phyloP scores from a whole-genome alignment of 768 basidiomycete species.

The Kondoa malvinella region DNA sequence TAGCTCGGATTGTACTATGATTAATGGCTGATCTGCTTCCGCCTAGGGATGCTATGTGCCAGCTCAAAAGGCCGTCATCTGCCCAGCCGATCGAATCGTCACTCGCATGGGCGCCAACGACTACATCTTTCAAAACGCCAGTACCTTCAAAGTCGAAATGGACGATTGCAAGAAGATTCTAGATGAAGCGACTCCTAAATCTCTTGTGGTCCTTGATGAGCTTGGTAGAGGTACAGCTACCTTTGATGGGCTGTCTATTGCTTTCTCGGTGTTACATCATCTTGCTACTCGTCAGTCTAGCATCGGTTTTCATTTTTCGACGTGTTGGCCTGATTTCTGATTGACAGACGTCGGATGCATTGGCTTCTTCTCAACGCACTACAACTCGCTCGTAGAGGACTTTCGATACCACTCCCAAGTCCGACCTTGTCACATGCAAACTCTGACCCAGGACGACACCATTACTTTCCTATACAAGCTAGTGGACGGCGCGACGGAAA shows the following conservation, averaged over 20 bases:
- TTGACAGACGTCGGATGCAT: conserved; percentile 75
- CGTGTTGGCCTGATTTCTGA: background rate
- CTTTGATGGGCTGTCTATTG: conserved; percentile 97
- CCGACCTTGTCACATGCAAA: conserved; percentile 88
- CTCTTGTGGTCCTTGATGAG: conserved; percentile 79
- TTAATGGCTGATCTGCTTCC: conserved; percentile 62
- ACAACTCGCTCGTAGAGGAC: conserved; percentile 86
- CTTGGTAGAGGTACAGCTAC: conserved; percentile 53
- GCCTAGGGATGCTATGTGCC: conserved; percentile 88
- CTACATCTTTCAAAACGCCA: conserved; percentile 31
- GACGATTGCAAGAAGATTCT: conserved; percentile 45
- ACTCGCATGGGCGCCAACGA: conserved; percentile 79
- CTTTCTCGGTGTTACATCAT: conserved; percentile 82
- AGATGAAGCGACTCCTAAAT: conserved; percentile 74
- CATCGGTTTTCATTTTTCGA: conserved; percentile 28
- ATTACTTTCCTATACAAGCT: conserved; percentile 33
- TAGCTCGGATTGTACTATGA: background rate
- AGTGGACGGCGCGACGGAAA: conserved; percentile 56
- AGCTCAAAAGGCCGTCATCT: conserved; percentile 60
- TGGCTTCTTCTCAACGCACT: conserved; percentile 95
- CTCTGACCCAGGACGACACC: conserved; percentile 79
- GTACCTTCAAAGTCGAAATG: conserved; percentile 91
- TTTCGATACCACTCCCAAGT: conserved; percentile 43
- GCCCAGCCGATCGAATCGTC: conserved; percentile 76
- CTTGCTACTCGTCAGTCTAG: conserved; percentile 39